Percentiles rank a stretch among this genome's conserved stretches.
phyloP scores from a whole-genome alignment of 139 green algal species.

The Coelastrella sp. region DNA sequence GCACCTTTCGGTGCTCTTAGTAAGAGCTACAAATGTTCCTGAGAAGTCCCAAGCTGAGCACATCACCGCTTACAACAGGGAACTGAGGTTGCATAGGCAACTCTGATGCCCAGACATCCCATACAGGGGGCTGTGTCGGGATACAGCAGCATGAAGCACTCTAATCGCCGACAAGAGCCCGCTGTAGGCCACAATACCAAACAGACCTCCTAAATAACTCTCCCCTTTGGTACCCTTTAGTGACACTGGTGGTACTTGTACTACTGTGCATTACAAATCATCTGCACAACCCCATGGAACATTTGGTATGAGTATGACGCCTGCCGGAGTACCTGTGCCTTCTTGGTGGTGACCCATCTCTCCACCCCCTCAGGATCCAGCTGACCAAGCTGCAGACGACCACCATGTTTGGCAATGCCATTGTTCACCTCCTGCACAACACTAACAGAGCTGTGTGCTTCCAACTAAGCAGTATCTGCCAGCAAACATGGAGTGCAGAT shows the following conservation, averaged over 20 bases:
- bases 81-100: no score
- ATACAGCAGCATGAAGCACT: no score
- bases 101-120: no score
- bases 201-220: no score
- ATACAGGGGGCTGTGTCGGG: no score
- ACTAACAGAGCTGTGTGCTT: background rate
- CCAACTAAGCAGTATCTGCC: background rate
- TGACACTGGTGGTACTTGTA: background rate
- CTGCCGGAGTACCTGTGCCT: background rate
- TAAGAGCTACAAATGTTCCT: no score
- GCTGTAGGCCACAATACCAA: no score
- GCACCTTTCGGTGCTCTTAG: no score
- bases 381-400: conserved; percentile 48
- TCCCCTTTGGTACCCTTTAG: conserved; percentile 1
- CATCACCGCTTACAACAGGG: no score
- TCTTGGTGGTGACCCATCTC: conserved; percentile 43
- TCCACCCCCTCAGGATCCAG: conserved; percentile 58
- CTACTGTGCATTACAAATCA: background rate
- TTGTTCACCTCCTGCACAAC: conserved; percentile 48
- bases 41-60: no score
- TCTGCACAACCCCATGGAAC: background rate
- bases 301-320: background rate
- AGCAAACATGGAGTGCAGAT: no score
- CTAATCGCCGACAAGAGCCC: no score
- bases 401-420: conserved; percentile 35